A percentile compares a stretch with the other conserved stretches of the same genome.
Conservation (phyloP, 2,329 filamentous ascomycete species). For the Amylocarpus encephaloides region DNA sequence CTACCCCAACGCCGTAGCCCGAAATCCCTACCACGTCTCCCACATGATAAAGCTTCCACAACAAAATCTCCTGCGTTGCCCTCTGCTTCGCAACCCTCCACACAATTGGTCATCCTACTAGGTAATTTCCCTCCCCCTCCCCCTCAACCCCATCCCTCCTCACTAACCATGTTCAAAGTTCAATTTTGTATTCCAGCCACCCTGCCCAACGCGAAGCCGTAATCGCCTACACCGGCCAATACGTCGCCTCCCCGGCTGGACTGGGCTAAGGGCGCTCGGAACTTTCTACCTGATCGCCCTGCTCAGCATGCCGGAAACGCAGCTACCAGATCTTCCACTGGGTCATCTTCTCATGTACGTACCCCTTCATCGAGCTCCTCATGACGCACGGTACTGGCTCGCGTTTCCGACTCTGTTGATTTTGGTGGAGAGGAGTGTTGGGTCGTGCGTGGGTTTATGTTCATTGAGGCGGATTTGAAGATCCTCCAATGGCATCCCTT, state of each 20-base stretch:
- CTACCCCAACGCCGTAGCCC: conserved; percentile 47
- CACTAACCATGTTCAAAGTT: conserved; percentile 13
- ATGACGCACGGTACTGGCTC: conserved; percentile 53
- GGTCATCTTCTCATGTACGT: conserved; percentile 53
- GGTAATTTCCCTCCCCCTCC: conserved; percentile 20
- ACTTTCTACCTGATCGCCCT: conserved; percentile 44
- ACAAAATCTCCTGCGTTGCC: conserved; percentile 46
- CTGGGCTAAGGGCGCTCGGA: conserved; percentile 42
- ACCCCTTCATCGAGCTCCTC: conserved; percentile 49
- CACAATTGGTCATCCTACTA: conserved; percentile 47
- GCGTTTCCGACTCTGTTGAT: conserved; percentile 47
- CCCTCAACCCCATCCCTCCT: too few relatives aligned
- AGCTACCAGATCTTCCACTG: conserved; percentile 51
- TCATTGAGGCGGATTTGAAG: conserved; percentile 41
- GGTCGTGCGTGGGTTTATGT: conserved; percentile 41
- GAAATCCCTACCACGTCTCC: conserved; percentile 45
- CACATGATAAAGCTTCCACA: conserved; percentile 49
- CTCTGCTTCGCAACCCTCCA: conserved; percentile 46
- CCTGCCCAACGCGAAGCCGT: conserved; percentile 39
- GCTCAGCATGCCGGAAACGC: conserved; percentile 44
- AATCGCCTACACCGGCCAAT: conserved; percentile 39
- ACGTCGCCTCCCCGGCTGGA: conserved; percentile 43
- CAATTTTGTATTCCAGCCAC: conserved; percentile 45
- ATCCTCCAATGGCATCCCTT: conserved; percentile 54
- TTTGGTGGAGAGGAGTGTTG: conserved; percentile 42